A percentile compares a stretch with the other conserved stretches of the same genome.
Evolutionary conservation across 495 filamentous ascomycete genomes (phyloP).

Genomic region (Neurospora sublineolata): DNA sequence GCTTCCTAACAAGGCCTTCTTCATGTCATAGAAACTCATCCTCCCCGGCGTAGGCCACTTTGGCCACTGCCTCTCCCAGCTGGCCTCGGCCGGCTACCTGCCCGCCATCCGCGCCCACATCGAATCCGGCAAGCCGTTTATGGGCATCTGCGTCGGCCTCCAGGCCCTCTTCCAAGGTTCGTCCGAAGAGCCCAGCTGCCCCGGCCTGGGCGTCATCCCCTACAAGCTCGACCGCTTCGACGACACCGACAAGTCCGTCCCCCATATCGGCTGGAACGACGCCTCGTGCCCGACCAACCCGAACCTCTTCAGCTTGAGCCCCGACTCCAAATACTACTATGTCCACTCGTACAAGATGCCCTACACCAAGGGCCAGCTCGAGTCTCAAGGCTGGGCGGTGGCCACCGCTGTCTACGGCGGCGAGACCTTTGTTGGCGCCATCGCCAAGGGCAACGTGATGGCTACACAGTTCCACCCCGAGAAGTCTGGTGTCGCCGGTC

Average conservation of each 20-base stretch:
- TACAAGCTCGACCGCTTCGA: slow-evolving; percentile 64
- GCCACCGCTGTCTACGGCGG: slow-evolving; percentile 79
- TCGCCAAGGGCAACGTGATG: slow-evolving; percentile 72
- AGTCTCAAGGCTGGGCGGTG: slow-evolving; percentile 73
- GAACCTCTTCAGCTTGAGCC: slow-evolving; percentile 60
- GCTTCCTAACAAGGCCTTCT: neutral
- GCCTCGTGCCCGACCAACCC: slow-evolving; percentile 43
- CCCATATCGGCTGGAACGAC: slow-evolving; percentile 97
- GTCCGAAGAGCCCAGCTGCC: slow-evolving; percentile 55
- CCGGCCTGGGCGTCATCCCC: slow-evolving; percentile 66
- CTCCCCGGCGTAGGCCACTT: slow-evolving; percentile 96
- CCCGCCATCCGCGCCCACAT: slow-evolving; percentile 72
- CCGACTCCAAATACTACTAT: slow-evolving; percentile 92
- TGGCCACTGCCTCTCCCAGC: slow-evolving; percentile 81
- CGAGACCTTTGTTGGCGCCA: slow-evolving; percentile 84
- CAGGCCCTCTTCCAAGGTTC: slow-evolving; percentile 85
- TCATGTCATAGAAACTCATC: slow-evolving; percentile 59
- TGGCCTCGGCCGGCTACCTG: slow-evolving; percentile 66
- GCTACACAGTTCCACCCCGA: slow-evolving; percentile 97
- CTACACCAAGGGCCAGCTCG: slow-evolving; percentile 57
- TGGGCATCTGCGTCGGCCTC: slow-evolving; percentile 93
- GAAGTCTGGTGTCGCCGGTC: slow-evolving; percentile 83
- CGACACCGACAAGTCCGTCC: slow-evolving; percentile 70
- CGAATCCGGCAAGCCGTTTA: slow-evolving; percentile 80
- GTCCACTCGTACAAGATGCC: slow-evolving; percentile 88